Evolutionary conservation across 2,329 filamentous ascomycete genomes (phyloP), one percentile per base, ranked within the genome.

Genomic region (Xylaria sp.): DNA sequence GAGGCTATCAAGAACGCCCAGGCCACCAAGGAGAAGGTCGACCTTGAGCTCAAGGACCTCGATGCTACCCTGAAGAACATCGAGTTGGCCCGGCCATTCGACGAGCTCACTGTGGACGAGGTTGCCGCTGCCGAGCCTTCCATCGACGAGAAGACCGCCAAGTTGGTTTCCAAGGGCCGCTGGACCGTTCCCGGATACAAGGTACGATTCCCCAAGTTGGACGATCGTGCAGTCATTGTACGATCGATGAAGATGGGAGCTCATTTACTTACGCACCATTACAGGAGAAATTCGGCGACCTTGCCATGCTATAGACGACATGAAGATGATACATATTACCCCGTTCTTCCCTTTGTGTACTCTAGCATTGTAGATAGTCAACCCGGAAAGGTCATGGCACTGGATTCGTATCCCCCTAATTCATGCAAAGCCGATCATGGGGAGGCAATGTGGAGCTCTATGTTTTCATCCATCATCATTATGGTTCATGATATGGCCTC

Each of bases 121-220:
- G 90, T 99, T 77, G 91, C 90, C 64, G 86, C 90, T 70, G 94
- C 93, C 71, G 91, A 92, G 77, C 92, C 94, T 71, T 93, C 96
- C 69, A 97, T 99, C 77, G 93, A 97, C 81, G 87, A 96, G 86
- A 95, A 95, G 85, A 96, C 93, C 71, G 81, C 87, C 72, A 87
- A 94, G 80, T 86, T 99, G 76, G 92, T 99, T 67, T 91, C 91
- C 78, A 97, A 95, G 88, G 93, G 93, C 77, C 91, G 92, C 86
- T 99, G 94, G 94, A 85, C 88, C 81, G 92, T 96, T 74, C 92
- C 94, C 66, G 94, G 94, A 76, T 99, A 99, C 90, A 96, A 97
- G 91, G 93, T 93, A 81, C 71, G 88, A 74, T 42, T 42, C 37
- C 37, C 9, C 37, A 7, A 42, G 37, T n/a, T 2, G 18, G 23